Conservation (phyloP, 108 stramenopile species). For the Fragilariopsis cylindrus region DNA sequence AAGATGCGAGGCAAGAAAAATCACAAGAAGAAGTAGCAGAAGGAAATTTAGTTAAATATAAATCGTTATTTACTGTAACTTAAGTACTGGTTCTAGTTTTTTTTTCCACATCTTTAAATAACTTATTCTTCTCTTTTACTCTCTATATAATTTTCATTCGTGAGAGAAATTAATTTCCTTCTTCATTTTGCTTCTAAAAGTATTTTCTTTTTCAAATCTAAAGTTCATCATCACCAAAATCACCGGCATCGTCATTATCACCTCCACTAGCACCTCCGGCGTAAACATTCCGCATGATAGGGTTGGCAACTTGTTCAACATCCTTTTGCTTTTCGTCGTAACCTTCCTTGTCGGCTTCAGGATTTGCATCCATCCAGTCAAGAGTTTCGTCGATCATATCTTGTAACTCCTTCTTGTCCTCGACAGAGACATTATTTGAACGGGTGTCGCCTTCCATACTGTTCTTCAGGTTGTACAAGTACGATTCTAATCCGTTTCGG, state of each 20-base stretch:
- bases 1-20: no score
- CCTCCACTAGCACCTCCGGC: conserved; percentile 48
- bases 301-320: conserved; percentile 88
- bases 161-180: no score
- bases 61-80: no score
- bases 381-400: conserved; percentile 86
- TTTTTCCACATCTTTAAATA: no score
- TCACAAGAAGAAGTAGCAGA: no score
- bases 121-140: no score
- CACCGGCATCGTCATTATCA: conserved; percentile 38
- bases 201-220: no score
- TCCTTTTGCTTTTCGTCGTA: conserved; percentile 84
- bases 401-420: conserved; percentile 86
- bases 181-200: no score
- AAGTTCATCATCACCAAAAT: no score
- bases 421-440: conserved; percentile 60
- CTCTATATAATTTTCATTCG: no score
- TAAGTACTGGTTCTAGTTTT: no score
- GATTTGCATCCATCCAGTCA: conserved; percentile 95
- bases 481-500: conserved; percentile 91
- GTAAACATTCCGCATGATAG: conserved; percentile 86
- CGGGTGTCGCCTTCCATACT: conserved; percentile 82
- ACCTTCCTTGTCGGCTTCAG: conserved; percentile 90
- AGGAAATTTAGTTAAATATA: no score
- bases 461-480: conserved; percentile 91